Base-by-base conservation (phyloP, 306 rosid genomes). In the Dalbergia oliveri region DNA sequence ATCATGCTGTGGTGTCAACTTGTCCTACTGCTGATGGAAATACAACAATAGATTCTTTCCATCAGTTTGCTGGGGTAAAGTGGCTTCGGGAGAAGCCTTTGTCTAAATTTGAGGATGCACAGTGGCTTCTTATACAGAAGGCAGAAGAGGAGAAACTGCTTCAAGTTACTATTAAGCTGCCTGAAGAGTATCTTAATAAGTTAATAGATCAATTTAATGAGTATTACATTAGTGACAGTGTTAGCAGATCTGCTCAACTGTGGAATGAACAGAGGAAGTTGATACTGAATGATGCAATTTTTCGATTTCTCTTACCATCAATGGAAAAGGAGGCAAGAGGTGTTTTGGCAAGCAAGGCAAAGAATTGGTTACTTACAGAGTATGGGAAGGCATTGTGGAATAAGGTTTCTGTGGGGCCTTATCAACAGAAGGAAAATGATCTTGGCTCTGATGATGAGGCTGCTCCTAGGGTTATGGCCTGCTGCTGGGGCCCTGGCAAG, bases 401-500 rank as follows among this genome's bases (percentile, higher is more conserved):
- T 82, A 95, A 93, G 92, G 90, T 93, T 84, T 93, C 97, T 64
- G 87, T 95, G 70, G 98, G 98, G 45, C 99, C 98, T 62, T 95
- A 95, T 82, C 98, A 93, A 64, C 90, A 90, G 69, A 95, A 91
- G 83, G 99, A 95, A 73, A 93, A 86, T 87, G 99, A 95, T 56
- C 88, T 83, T 39, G 84, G 86, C 78, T 88, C 93, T 14, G 98
- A 93, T 45, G 99, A 93, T 37, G 99, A 95, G 81, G 90, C 98
- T 87, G 93, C 96, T 81, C 98, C 98, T 14, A 84, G 97, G 90
- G 99, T 95, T 79, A 91, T 95, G 98, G 98, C 99, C 50, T 95
- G 99, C 86, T 95, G 93, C 82, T 95, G 99, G 97, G 98, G 99
- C 69, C 97, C 98, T 70, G 98, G 98, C 77, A 95, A 95, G 84